Evolutionary conservation across 2,329 filamentous ascomycete species (phyloP).

Genomic region (Talaromyces funiculosus): DNA sequence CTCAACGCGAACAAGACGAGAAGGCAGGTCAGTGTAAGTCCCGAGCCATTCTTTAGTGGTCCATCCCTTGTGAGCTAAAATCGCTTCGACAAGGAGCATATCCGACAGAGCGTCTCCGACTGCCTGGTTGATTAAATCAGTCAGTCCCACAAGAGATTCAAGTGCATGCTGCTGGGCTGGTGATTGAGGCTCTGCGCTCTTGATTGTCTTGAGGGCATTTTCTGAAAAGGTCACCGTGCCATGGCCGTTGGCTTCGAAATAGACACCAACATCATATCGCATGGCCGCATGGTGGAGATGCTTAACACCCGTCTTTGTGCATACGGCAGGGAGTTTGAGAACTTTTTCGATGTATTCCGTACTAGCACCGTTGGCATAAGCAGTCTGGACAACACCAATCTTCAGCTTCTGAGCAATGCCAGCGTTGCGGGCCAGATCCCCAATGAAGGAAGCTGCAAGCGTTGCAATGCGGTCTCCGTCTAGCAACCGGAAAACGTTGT

Average conservation of each 20-base stretch:
- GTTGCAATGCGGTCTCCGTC: conserved; percentile 97
- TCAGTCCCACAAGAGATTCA: conserved; percentile 74
- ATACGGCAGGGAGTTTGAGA: conserved; percentile 81
- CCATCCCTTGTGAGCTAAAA: conserved; percentile 93
- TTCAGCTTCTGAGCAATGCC: conserved; percentile 74
- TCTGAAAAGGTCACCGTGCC: conserved; percentile 93
- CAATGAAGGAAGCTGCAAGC: conserved; percentile 87
- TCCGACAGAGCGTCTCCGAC: conserved; percentile 95
- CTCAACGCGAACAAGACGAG: conserved; percentile 88
- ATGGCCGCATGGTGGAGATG: conserved; percentile 95
- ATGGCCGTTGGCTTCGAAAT: conserved; percentile 98
- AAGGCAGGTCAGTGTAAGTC: conserved; percentile 90
- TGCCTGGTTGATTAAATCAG: conserved; percentile 94
- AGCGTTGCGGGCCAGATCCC: conserved; percentile 74
- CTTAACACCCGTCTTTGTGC: conserved; percentile 94
- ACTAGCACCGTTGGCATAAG: conserved; percentile 93
- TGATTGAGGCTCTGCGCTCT: conserved; percentile 74
- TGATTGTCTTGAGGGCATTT: conserved; percentile 72
- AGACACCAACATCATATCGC: conserved; percentile 91
- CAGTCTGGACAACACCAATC: conserved; percentile 93
- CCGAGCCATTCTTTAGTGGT: conserved; percentile 82
- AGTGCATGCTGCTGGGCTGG: conserved; percentile 87
- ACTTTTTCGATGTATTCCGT: conserved; percentile 88
- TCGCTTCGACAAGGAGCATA: conserved; percentile 91
- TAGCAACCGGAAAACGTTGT: conserved; percentile 81